Evolutionary conservation across 2,329 filamentous ascomycete species (phyloP), one percentile per base, ranked within the genome.

Genomic region (Colletotrichum endophyticum): DNA sequence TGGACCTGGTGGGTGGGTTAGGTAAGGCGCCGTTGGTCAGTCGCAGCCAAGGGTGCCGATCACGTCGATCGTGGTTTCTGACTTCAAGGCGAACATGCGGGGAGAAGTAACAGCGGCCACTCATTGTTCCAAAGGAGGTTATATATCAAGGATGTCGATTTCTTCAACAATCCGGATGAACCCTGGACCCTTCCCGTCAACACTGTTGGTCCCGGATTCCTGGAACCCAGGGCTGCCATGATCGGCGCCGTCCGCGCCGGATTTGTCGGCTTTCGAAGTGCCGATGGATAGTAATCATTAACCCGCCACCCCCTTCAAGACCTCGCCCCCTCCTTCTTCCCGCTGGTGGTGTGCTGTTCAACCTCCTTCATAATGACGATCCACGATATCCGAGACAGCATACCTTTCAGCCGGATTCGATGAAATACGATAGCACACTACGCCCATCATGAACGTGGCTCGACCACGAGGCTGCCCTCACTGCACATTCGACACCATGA

Each of bases 1-100:
- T 77, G 53, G 39, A 71, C 72, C 75, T 57, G 32, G 72, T 77
- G 75, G 72, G 67, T 72, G 75, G 72, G 72, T 72, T 66, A 57
- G 75, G 75, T 72, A 68, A 72, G 75, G 72, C 72, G 57, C 27
- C 30, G 34, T 25, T 62, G 57, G 19, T 39, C 59, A 56, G 19
- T 76, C 64, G 64, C 49, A 53, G 66, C 56, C 53, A 62, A 67
- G 25, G 11, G 56, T 44, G 75, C 66, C 39, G 72, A 77, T 75
- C 72, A 9, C 16, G 53, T 25, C 72, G 75, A 77, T 77, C 75
- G 25, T 28, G 28, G 67, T 39, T 44, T 63, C 36, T n/a, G 16
- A 44, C 67, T 67, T 70, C 32, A 34, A 75, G 75, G 72, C 75
- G 75, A 63, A 56, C 49, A 63, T 76, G 72, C 72, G 66, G 72